Base-by-base conservation (phyloP, 257 asterid species). In the Coffea eugenioides region DNA sequence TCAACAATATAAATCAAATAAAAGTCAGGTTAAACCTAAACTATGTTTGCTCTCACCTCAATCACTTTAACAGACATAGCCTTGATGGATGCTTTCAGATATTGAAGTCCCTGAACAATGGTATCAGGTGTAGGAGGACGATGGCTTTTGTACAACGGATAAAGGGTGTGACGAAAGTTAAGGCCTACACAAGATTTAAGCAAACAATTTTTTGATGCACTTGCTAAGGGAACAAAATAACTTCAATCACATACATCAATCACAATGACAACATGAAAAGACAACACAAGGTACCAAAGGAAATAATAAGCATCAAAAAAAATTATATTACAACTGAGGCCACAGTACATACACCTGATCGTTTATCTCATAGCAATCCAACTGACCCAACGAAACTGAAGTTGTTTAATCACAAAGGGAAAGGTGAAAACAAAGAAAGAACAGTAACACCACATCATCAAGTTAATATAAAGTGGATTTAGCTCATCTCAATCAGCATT, bases 101-200 rank as follows among this genome's bases (percentile, higher is more conserved):
- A 95, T 85, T 95, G 98, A 89, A 93, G 97, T 82, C 98, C 99
- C 85, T 95, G 97, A 81, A 95, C 93, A 23, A 93, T 88, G 70
- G 99, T 95, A 90, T 95, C 99, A 59, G 99, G 99, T 79, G 99
- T 93, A 76, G 98, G 98, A 79, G 98, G 93, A 64, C 98, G 95
- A 77, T 95, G 95, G 92, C 97, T 93, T 88, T 95, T 95, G 90
- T 93, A 95, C 71, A 96, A 80, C 45, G 98, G 98, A 85, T 90
- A 95, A 23, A 93, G 84, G 64, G 96, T 92, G 90, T 95, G 99
- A 71, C 99, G 97, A 64, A 95, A 93, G 85, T 91, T 95, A 85
- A 89, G 74, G 85, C 99, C 99, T 95, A 73, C 89, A 89, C 69
- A 85, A 85, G 82, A 84, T 83, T 76, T 73, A 27, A 80, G 77